These are phyloP conservation scores for Saturnispora galanensis DNA, from an alignment of 805 yeast genomes.

Conservation along the genomic window DNA sequence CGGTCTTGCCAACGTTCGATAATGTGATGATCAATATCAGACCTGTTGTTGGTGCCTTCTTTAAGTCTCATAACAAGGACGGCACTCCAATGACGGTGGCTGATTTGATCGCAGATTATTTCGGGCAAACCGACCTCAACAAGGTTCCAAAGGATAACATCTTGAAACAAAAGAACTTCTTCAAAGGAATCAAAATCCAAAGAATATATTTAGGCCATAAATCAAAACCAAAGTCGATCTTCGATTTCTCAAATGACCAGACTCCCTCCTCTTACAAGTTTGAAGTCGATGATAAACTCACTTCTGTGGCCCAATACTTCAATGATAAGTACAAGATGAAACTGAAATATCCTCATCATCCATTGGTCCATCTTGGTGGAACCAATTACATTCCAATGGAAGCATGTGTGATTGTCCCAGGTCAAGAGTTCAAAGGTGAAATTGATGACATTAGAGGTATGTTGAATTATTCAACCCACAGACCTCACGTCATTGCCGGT, in stretches of 20 bases:
- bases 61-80: slow-evolving; percentile 19
- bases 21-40: slow-evolving; percentile 22
- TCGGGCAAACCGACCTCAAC: slow-evolving; percentile 14
- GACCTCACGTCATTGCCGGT: slow-evolving; percentile 23
- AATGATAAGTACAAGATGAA: slow-evolving; percentile 17
- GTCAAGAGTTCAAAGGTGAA: slow-evolving; percentile 25
- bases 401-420: slow-evolving; percentile 19
- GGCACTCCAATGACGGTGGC: slow-evolving; percentile 21
- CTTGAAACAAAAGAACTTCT: slow-evolving; percentile 13
- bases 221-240: slow-evolving; percentile 19
- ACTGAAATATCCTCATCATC: slow-evolving; percentile 21
- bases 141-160: slow-evolving; percentile 8
- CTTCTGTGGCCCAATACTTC: slow-evolving; percentile 22
- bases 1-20: slow-evolving; percentile 22
- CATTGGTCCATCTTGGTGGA: slow-evolving; percentile 22
- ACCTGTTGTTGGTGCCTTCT: slow-evolving; percentile 22
- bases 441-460: slow-evolving; percentile 22
- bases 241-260: slow-evolving; percentile 15
- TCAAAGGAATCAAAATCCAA: slow-evolving; percentile 18
- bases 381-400: slow-evolving; percentile 24
- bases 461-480: slow-evolving; percentile 22
- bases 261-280: slow-evolving; percentile 18
- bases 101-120: slow-evolving; percentile 19
- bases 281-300: slow-evolving; percentile 17
- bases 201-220: slow-evolving; percentile 18